Evolutionary conservation across 305 asterid genomes (phyloP).

Genomic region (Andrographis paniculata): DNA sequence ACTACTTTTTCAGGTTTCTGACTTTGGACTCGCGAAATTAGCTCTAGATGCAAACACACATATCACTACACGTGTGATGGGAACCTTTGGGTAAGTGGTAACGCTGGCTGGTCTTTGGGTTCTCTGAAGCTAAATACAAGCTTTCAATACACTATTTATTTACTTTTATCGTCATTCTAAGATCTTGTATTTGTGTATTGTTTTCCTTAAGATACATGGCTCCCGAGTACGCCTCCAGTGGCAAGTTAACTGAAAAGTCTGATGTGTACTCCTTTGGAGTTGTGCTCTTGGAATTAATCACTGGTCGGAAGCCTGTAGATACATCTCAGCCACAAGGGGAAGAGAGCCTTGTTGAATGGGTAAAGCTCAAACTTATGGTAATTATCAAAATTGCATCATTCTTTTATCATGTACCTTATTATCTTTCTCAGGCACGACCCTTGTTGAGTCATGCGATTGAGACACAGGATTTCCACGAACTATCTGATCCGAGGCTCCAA

Average conservation of each 20-base stretch:
- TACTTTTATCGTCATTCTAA: constrained; percentile 10
- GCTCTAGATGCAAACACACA: constrained; percentile 75
- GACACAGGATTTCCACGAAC: constrained; percentile 40
- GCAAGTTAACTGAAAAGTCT: constrained; percentile 80
- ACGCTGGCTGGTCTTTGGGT: constrained; percentile 2
- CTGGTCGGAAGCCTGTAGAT: constrained; percentile 94
- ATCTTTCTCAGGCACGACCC: constrained; percentile 70
- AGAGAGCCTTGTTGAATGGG: constrained; percentile 96
- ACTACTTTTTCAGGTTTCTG: constrained; percentile 58
- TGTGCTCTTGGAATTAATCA: constrained; percentile 74
- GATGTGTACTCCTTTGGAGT: constrained; percentile 88
- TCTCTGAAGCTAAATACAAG: constrained; percentile 11
- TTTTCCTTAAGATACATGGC: constrained; percentile 76
- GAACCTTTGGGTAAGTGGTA: constrained; percentile 80
- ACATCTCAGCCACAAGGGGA: constrained; percentile 83
- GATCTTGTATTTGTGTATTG: constrained; percentile 6
- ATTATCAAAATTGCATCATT: too few species aligned
- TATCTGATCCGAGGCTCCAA: constrained; percentile 68
- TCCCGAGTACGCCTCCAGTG: constrained; percentile 95
- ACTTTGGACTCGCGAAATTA: constrained; percentile 87
- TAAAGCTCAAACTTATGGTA: too few species aligned
- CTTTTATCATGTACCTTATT: constrained; percentile 2
- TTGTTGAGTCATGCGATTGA: constrained; percentile 59
- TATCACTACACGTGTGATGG: constrained; percentile 81
- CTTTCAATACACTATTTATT: constrained; percentile 6